These are phyloP conservation scores for Lichtheimia ornata DNA, from an alignment of 371 early-diverging fungal species.

Conservation along the genomic window DNA sequence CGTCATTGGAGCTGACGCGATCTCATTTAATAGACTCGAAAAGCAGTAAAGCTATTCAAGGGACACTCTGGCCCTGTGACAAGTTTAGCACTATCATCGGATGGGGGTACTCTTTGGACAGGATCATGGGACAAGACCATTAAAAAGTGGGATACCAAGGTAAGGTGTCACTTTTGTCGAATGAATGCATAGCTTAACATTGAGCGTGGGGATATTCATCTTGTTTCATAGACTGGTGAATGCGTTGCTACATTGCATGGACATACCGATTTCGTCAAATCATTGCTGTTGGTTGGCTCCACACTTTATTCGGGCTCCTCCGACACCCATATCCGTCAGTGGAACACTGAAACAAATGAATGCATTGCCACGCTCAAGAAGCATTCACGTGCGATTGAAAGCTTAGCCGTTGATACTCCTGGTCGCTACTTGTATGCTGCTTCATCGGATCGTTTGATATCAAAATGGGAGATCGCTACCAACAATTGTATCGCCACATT, in stretches of 20 bases:
- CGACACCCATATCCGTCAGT: constrained; percentile 69
- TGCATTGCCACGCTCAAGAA: constrained; percentile 51
- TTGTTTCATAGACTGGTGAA: constrained; percentile 50
- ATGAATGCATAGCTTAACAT: background rate
- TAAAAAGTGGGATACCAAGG: constrained; percentile 68
- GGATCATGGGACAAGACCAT: constrained; percentile 87
- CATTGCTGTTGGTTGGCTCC: constrained; percentile 47
- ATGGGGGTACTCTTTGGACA: constrained; percentile 59
- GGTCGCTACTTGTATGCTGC: constrained; percentile 61
- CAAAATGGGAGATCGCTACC: constrained; percentile 66
- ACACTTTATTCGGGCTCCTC: constrained; percentile 71
- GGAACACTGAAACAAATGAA: constrained; percentile 58
- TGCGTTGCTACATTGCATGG: constrained; percentile 54
- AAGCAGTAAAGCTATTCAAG: constrained; percentile 58
- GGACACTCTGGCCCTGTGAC: constrained; percentile 89
- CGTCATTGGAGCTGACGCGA: background rate
- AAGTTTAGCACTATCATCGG: constrained; percentile 51
- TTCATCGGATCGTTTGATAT: constrained; percentile 67
- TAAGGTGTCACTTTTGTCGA: constrained; percentile 11
- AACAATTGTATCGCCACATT: constrained; percentile 42
- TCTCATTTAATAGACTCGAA: constrained; percentile 55
- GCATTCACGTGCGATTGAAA: constrained; percentile 69
- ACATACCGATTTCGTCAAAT: constrained; percentile 80
- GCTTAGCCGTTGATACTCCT: constrained; percentile 48
- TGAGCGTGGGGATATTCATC: background rate